phyloP scores from a whole-genome alignment of 257 asterid species.

The Jacaranda copaia region DNA sequence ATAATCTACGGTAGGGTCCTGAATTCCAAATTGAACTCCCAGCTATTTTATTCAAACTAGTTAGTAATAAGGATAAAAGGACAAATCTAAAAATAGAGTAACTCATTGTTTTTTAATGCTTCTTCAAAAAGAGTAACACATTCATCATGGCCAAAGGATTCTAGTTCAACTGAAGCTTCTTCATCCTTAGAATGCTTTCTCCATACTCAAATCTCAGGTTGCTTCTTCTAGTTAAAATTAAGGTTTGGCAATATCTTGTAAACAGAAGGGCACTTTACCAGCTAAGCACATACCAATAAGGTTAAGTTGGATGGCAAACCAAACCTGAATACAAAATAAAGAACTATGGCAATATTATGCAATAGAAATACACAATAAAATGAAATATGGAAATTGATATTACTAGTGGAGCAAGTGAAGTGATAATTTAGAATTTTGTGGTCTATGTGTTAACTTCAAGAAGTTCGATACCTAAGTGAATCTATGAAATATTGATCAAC shows the following conservation, averaged over 20 bases:
- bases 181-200: slow-evolving; percentile 57
- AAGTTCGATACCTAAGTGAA: too few relatives aligned
- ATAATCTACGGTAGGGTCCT: too few relatives aligned
- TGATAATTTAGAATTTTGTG: too few relatives aligned
- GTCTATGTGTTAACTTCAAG: too few relatives aligned
- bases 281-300: slow-evolving; percentile 41
- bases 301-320: slow-evolving; percentile 13
- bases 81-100: slow-evolving; percentile 30
- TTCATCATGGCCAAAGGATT: slow-evolving; percentile 55
- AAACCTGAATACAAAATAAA: slow-evolving; percentile 12
- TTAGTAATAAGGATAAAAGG: slow-evolving; percentile 2
- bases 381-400: not conserved
- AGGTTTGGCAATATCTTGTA: slow-evolving; percentile 84
- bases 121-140: slow-evolving; percentile 62
- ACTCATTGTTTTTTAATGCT: slow-evolving; percentile 81
- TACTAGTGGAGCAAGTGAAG: not conserved
- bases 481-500: too few relatives aligned
- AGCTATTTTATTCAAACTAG: not conserved
- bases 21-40: not conserved
- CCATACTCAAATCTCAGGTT: slow-evolving; percentile 84
- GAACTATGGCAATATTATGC: not conserved
- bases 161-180: slow-evolving; percentile 55
- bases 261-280: slow-evolving; percentile 82
- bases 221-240: slow-evolving; percentile 73
- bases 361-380: not conserved